Percentiles rank a stretch among this genome's conserved stretches.
phyloP scores from a whole-genome alignment of 805 yeast genomes.

The Candida xiaguanensis region DNA sequence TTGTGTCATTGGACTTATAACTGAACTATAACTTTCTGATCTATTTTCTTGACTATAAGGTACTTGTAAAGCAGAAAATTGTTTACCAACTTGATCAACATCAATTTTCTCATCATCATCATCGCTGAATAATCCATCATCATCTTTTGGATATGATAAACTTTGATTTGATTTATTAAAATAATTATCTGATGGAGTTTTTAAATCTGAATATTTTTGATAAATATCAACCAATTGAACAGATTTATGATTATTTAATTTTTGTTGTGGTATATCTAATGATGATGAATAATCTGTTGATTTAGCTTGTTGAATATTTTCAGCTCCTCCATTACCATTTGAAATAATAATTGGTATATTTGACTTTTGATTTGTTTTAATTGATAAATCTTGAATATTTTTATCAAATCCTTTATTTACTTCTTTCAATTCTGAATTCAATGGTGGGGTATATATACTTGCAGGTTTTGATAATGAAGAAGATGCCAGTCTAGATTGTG shows the following conservation, averaged over 20 bases:
- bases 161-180: too few species aligned
- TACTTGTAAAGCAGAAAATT: slow-evolving; percentile 17
- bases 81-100: slow-evolving; percentile 18
- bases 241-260: slow-evolving; percentile 22
- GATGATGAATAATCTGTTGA: background rate
- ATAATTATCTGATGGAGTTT: slow-evolving; percentile 39
- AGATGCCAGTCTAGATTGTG: slow-evolving; percentile 2
- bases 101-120: slow-evolving; percentile 23
- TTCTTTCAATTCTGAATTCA: background rate
- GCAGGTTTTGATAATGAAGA: slow-evolving; percentile 6
- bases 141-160: slow-evolving; percentile 39
- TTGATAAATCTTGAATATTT: slow-evolving; percentile 14
- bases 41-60: slow-evolving; percentile 23
- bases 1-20: slow-evolving; percentile 42
- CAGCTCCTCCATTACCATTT: slow-evolving; percentile 6
- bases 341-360: slow-evolving; percentile 7
- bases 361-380: slow-evolving; percentile 6
- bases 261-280: background rate
- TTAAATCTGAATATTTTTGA: slow-evolving; percentile 37
- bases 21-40: slow-evolving; percentile 34
- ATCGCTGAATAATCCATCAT: slow-evolving; percentile 35
- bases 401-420: slow-evolving; percentile 8
- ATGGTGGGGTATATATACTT: slow-evolving; percentile 1
- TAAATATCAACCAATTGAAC: slow-evolving; percentile 42
- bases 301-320: slow-evolving; percentile 1